Percentiles rank a stretch among this genome's conserved stretches.
These are phyloP conservation scores for Phytophthora meadii DNA, from an alignment of 352 stramenopile genomes.

Conservation along the genomic window DNA sequence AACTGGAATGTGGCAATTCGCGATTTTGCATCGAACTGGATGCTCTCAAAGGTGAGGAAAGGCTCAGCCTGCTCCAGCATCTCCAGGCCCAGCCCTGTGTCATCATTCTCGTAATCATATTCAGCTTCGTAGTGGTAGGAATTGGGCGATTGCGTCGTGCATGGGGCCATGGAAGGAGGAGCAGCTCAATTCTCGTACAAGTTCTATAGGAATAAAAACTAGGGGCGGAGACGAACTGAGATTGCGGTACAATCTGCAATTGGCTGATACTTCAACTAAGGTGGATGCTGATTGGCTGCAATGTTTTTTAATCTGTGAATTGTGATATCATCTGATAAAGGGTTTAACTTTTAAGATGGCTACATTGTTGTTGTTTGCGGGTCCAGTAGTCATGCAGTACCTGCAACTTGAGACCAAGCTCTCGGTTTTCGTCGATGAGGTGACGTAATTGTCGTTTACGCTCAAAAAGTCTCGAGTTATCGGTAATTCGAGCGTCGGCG, in stretches of 20 bases:
- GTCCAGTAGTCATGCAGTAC: constrained; percentile 49
- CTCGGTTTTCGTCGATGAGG: constrained; percentile 52
- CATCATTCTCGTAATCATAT: constrained; percentile 32
- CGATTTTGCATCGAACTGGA: constrained; percentile 23
- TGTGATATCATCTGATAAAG: constrained; percentile 1
- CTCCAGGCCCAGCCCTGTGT: constrained; percentile 26
- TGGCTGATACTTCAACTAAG: constrained; percentile 25
- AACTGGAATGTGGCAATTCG: constrained; percentile 40
- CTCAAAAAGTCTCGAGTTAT: constrained; percentile 45
- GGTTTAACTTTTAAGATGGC: constrained; percentile 15
- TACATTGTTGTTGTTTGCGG: constrained; percentile 38
- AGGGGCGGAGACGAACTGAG: not conserved
- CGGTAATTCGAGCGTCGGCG: constrained; percentile 37
- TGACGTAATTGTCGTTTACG: constrained; percentile 52
- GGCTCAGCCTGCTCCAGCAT: constrained; percentile 43
- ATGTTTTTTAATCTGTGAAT: constrained; percentile 16
- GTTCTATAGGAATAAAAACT: constrained; percentile 9
- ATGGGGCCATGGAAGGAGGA: constrained; percentile 15
- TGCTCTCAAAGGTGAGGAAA: constrained; percentile 46
- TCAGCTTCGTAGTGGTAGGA: constrained; percentile 25
- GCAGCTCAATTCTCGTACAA: not conserved
- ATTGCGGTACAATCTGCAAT: not conserved
- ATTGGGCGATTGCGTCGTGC: constrained; percentile 9
- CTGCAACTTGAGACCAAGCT: constrained; percentile 44
- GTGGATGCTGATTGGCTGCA: constrained; percentile 25